Percentiles rank a stretch among this genome's conserved stretches.
Evolutionary conservation across 1,284 basidiomycete species (phyloP).

Genomic region (Malassezia cuniculi): DNA sequence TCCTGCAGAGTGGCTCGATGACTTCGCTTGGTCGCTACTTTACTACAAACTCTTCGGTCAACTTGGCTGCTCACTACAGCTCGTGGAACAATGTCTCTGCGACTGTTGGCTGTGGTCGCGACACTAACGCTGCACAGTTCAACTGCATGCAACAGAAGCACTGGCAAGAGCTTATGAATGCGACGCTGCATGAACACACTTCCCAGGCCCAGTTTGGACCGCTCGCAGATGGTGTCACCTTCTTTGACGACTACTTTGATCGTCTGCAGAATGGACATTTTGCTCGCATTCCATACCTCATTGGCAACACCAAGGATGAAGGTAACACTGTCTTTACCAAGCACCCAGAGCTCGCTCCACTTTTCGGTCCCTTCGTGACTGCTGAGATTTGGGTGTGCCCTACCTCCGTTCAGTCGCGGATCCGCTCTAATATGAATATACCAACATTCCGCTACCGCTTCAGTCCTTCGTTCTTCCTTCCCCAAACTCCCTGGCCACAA

Average conservation of each 20-base stretch:
- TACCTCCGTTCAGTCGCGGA: conserved; percentile 1
- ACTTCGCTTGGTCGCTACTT: conserved; percentile 11
- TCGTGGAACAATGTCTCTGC: conserved; percentile 11
- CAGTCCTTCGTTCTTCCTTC: conserved; percentile 11
- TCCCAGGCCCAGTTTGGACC: conserved; percentile 9
- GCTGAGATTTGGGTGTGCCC: conserved; percentile 13
- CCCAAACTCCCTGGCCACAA: conserved; percentile 5
- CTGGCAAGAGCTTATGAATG: conserved; percentile 7
- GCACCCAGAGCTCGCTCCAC: conserved; percentile 1
- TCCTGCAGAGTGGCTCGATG: conserved; percentile 13
- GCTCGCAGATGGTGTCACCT: conserved; percentile 6
- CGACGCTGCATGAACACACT: too few relatives aligned
- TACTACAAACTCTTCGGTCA: neutral
- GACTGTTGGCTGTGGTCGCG: conserved; percentile 10
- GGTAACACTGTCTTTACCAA: conserved; percentile 9
- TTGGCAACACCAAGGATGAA: conserved; percentile 15
- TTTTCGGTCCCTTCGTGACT: conserved; percentile 7
- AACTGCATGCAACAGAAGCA: conserved; percentile 13
- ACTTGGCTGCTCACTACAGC: conserved; percentile 1
- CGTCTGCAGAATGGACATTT: conserved; percentile 3
- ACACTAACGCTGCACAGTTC: conserved; percentile 7
- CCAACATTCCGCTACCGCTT: conserved; percentile 17
- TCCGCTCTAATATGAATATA: conserved; percentile 2
- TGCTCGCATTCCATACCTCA: conserved; percentile 7
- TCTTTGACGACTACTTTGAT: conserved; percentile 7